A percentile compares a stretch with the other conserved stretches of the same genome.
Conservation (phyloP, 305 asterid genomes). For the Nicotiana rustica region DNA sequence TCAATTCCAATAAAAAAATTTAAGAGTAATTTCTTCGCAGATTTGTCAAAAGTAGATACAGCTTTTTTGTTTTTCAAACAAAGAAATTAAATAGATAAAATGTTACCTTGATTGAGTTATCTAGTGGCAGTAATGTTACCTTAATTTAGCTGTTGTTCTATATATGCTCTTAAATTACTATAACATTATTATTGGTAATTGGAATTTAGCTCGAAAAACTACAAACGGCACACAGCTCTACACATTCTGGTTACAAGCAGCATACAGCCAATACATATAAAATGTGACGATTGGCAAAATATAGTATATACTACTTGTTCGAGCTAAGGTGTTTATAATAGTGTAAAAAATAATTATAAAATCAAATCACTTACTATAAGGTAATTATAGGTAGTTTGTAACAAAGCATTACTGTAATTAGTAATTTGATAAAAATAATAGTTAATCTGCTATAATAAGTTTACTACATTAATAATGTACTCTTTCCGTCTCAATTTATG, state of each 20-base stretch:
- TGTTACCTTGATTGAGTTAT: not conserved
- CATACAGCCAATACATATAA: constrained; percentile 72
- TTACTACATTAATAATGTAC: not conserved
- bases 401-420: too few relatives aligned
- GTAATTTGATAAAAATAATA: not conserved
- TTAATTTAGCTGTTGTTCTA: not conserved
- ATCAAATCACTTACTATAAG: not conserved
- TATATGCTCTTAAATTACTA: not conserved
- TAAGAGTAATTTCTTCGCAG: not conserved
- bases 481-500: too few relatives aligned
- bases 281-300: not conserved
- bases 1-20: not conserved
- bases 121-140: not conserved
- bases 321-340: too few relatives aligned
- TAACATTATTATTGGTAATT: constrained; percentile 47
- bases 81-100: not conserved
- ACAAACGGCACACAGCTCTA: constrained; percentile 75
- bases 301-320: too few relatives aligned
- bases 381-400: not conserved
- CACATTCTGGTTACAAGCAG: constrained; percentile 80
- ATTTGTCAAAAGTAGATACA: not conserved
- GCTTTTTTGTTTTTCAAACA: not conserved
- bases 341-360: not conserved
- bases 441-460: not conserved
- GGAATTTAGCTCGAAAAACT: constrained; percentile 63